Base-by-base conservation (phyloP, 2,329 filamentous ascomycete genomes). In the Cladophialophora psammophila region DNA sequence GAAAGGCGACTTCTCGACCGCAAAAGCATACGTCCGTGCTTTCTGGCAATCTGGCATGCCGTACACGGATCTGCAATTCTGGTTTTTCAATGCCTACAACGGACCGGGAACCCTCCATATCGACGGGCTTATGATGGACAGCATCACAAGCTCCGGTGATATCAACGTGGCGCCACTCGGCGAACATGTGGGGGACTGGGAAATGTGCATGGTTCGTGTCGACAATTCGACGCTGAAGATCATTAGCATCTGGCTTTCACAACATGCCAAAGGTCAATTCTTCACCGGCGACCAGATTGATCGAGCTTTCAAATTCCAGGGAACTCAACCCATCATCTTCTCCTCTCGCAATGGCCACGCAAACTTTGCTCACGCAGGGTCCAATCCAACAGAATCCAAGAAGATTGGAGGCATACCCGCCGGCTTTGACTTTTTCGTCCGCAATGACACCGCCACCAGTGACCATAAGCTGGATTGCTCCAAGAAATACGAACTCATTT, bases 31-130 rank as follows among this genome's bases (percentile, higher is more conserved):
- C 31, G 60, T 67, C 35, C 65, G 56, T 31, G 65, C 60, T n/a
- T 63, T 64, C 31, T 67, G 65, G 65, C 65, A 67, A 38, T 34
- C 55, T 31, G 65, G 65, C 18, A 67, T 63, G 54, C 60, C 65
- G 1, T 56, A 67, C 60, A 67, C 65, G 2, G 65, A 67, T 52
- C 31, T 67, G 18, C 65, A 67, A 34, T 67, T 67, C 58, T 67
- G 65, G 65, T 67, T 67, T 35, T 67, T 67, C 65, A 63, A 67
- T 31, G 60, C 60, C 18, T 67, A 67, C 48, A 67, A 67, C 48
- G 65, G 65, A 6, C 65, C 65, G n/a, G 65, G 65, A 20, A 40
- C 60, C 5, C 45, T 64, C 10, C 65, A 67, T 48, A 38, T 67
- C 26, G 57, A 55, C 48, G 65, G 65, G 2, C 56, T 67, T 18